Conservation (phyloP, 23 red algal species). For the Rhodosorus marinus region DNA sequence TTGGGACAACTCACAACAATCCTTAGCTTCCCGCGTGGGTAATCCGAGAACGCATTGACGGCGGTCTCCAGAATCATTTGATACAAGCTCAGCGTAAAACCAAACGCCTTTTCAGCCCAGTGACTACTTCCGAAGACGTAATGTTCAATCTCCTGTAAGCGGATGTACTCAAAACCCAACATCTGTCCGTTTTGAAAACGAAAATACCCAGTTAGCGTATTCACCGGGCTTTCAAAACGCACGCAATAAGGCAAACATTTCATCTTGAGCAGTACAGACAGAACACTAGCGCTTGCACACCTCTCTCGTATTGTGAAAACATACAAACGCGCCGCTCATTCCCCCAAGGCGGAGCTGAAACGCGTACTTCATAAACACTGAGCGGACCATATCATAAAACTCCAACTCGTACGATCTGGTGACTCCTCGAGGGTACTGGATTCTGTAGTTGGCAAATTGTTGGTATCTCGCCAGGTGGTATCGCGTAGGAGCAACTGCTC, state of each 20-base stretch:
- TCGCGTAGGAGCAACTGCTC: conserved; percentile 57
- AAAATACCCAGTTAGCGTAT: not conserved
- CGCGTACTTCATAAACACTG: conserved; percentile 83
- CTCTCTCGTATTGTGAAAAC: conserved; percentile 62
- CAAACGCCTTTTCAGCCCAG: conserved; percentile 40
- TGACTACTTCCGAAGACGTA: conserved; percentile 61
- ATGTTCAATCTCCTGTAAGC: conserved; percentile 57
- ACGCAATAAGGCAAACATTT: not conserved
- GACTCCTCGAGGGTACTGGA: conserved; percentile 17
- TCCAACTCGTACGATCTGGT: conserved; percentile 72
- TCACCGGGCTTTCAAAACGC: not conserved
- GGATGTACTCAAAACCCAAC: conserved; percentile 62
- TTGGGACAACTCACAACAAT: too few species aligned
- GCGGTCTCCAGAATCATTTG: not conserved
- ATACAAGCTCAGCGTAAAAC: not conserved
- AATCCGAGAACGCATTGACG: too few species aligned
- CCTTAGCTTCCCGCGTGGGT: too few species aligned
- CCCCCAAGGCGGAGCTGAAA: conserved; percentile 79
- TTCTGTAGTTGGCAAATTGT: conserved; percentile 4
- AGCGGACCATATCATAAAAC: conserved; percentile 90
- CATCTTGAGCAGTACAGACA: not conserved
- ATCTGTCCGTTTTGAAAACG: too few species aligned
- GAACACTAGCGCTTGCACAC: too few species aligned
- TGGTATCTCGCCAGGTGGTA: conserved; percentile 57
- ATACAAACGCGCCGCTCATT: conserved; percentile 63